Base-by-base conservation (phyloP, 768 basidiomycete species). In the Tricholoma furcatifolium region DNA sequence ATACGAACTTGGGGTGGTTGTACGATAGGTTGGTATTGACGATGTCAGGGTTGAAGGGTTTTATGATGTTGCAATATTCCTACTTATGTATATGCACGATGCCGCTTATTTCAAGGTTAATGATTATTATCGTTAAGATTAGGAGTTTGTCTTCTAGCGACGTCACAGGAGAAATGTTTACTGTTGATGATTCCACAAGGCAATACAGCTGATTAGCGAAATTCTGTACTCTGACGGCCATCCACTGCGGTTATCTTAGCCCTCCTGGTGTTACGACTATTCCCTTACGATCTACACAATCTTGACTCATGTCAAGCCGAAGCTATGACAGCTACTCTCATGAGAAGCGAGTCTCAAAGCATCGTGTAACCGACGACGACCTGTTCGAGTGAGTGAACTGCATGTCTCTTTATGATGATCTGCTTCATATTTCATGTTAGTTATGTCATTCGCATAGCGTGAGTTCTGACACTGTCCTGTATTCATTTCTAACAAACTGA, bases 391-490 rank as follows among this genome's bases (percentile, higher is more conserved):
- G 67, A 46, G 72, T 68, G 36, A 38, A 50, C 40, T 21, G 18
- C 61, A 18, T 52, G 21, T 49, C 11, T 39, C 15, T 35, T 32
- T 59, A 34, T 56, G 41, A 27, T 14, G 24, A 34, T 56, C 41
- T 56, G 50, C 55, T 43, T 23, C 43, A 56, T 50, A 20, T 38
- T 50, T 49, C 53, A 32, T 52, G 35, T 14, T 56, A 94, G 92
- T 59, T 91, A 89, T 82, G 81, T 81, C 35, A 77, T 94, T 42
- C 84, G 92, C 54, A 87, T 88, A 71, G 87, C 89, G 92, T 93
- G 68, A 77, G 89, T 53, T 20, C 10, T 12, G 30, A 17, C 9
- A 15, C 9, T 34, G 31, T 4, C 21, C 36, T 24, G 7, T 18
- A 23, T 15, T 7, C 43, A 15, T 20, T 44, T 15, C 10, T 12